Base-by-base conservation (phyloP, 1,284 basidiomycete species). In the Cerrena zonata region DNA sequence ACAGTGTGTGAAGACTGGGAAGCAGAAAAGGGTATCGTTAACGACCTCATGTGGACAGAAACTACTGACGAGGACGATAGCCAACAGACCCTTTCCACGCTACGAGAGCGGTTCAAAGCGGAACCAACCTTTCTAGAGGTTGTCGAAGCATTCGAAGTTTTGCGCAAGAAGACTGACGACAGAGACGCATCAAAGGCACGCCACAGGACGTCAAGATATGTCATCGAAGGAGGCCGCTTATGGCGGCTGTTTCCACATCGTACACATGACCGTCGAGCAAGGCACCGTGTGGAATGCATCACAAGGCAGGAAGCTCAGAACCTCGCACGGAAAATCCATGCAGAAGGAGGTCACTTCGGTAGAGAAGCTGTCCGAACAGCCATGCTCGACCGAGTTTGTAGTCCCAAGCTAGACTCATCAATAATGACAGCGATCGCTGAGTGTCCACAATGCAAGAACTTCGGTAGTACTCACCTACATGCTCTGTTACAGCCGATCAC, bases 401-500 rank as follows among this genome's bases (percentile, higher is more conserved):
- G 66, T 51, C 66, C 68, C 0, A 49, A 55, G 2, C 57, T 72
- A 1, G 63, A 69, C 52, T 46, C 52, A 2, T 60, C 60, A 2
- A 65, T 70, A 15, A 52, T 64, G 25, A 39, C 53, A 2, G 65
- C 56, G 0, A 67, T 71, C 12, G 38, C 30, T 2, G 54, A 66
- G 15, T 72, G 70, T 46, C 57, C 39, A 1, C 36, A 48, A 5
- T 67, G 66, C 56, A 59, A 62, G 40, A 58, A 55, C 45, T 68
- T 67, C 27, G 64, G 66, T 0, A 19, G 53, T 1, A 41, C 57
- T 2, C 55, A 61, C 40, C 38, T 69, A 2, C 58, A 68, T 45
- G 54, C 67, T 0, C 57, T 70, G 0, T 52, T 73, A 3, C 54
- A 71, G 22, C 70, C 70, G 1, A 68, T 74, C 45, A 65, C 60